A percentile compares a stretch with the other conserved stretches of the same genome.
These are phyloP conservation scores for Auricularia heimuer DNA, from an alignment of 768 basidiomycete species.

Conservation along the genomic window DNA sequence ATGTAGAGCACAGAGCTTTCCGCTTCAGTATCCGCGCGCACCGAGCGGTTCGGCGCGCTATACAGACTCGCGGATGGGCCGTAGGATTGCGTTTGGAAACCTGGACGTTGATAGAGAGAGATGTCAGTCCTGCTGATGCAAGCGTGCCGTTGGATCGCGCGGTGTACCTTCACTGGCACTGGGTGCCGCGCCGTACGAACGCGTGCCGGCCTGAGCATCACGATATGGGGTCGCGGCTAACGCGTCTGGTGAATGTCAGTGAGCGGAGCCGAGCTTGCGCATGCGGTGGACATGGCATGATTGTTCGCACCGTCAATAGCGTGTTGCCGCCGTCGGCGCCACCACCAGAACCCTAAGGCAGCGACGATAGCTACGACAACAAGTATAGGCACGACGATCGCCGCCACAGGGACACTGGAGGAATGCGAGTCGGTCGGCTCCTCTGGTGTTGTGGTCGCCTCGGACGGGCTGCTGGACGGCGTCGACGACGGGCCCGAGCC, in stretches of 20 bases:
- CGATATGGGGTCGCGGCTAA: no score
- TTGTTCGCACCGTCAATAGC: neutral
- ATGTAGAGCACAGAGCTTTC: neutral
- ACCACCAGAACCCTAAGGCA: neutral
- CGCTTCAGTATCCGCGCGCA: neutral
- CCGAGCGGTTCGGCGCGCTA: neutral
- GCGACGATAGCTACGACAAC: neutral
- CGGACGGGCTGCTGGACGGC: neutral
- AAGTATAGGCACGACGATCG: neutral
- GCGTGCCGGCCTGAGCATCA: no score
- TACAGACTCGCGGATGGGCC: no score
- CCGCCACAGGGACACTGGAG: neutral
- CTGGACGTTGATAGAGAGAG: no score
- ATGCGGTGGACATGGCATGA: neutral
- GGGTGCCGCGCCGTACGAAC: no score
- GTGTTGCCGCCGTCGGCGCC: neutral
- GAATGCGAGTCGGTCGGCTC: no score
- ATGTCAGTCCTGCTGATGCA: no score
- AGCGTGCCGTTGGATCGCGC: no score
- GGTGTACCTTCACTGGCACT: no score
- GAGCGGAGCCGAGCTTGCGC: neutral
- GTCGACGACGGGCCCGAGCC: neutral
- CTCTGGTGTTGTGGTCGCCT: no score
- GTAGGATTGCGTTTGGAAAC: no score
- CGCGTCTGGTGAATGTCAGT: neutral